These are phyloP conservation scores for Trichothecium sympodiale DNA, from an alignment of 2,329 filamentous ascomycete genomes.

Conservation along the genomic window DNA sequence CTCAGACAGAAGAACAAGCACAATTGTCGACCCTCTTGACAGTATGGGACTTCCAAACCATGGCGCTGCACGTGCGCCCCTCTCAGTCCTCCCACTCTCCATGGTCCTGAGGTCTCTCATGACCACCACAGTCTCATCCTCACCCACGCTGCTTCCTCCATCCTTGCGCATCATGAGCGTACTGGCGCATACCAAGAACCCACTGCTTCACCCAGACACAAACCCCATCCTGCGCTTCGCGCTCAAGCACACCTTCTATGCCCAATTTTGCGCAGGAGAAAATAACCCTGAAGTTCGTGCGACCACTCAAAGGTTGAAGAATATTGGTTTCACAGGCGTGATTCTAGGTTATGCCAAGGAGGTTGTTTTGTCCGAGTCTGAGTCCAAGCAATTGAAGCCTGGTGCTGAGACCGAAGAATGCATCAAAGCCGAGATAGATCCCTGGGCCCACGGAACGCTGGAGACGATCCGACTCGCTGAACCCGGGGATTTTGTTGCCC, in stretches of 20 bases:
- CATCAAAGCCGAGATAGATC: slow-evolving; percentile 48
- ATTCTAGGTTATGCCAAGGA: slow-evolving; percentile 79
- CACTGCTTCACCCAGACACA: slow-evolving; percentile 60
- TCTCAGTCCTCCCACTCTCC: slow-evolving; percentile 55
- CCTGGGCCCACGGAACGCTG: slow-evolving; percentile 65
- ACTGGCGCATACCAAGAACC: slow-evolving; percentile 57
- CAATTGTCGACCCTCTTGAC: slow-evolving; percentile 19
- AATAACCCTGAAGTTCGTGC: slow-evolving; percentile 53
- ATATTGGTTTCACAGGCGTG: slow-evolving; percentile 70
- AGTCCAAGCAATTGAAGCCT: slow-evolving; percentile 34
- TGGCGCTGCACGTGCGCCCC: slow-evolving; percentile 25
- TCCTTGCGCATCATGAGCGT: slow-evolving; percentile 57
- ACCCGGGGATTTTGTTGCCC: slow-evolving; percentile 50
- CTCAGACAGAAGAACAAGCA: slow-evolving; percentile 23
- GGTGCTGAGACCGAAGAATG: slow-evolving; percentile 35
- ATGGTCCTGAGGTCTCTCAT: slow-evolving; percentile 59
- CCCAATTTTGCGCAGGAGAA: slow-evolving; percentile 84
- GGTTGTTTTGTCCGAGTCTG: slow-evolving; percentile 54
- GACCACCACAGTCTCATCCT: slow-evolving; percentile 61
- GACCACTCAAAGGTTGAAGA: slow-evolving; percentile 56
- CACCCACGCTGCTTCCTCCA: slow-evolving; percentile 54
- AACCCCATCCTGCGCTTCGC: slow-evolving; percentile 61
- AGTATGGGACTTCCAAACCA: slow-evolving; percentile 12
- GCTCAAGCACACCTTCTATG: slow-evolving; percentile 76
- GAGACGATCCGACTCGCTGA: slow-evolving; percentile 60